These are phyloP conservation scores for Acorus gramineus DNA, from an alignment of 106 monocot species.

Conservation along the genomic window DNA sequence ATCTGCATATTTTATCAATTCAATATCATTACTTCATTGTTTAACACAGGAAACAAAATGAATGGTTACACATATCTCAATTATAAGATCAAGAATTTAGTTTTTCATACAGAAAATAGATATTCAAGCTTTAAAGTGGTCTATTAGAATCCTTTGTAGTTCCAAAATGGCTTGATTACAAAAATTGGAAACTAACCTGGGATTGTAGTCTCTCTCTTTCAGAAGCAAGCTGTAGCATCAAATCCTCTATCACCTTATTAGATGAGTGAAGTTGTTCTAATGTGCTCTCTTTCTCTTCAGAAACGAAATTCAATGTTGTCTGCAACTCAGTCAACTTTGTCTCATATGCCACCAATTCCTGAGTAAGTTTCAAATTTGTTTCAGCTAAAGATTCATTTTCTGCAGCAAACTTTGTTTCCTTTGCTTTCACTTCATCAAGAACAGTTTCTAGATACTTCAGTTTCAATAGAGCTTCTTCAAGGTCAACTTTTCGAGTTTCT, in stretches of 20 bases:
- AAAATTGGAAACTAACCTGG: constrained; percentile 34
- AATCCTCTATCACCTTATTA: constrained; percentile 34
- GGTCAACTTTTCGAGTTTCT: constrained; percentile 31
- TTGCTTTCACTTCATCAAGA: constrained; percentile 20
- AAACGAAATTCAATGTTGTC: constrained; percentile 16
- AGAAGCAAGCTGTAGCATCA: constrained; percentile 29
- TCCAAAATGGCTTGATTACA: too few species aligned
- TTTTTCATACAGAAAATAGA: too few species aligned
- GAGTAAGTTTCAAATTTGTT: constrained; percentile 44
- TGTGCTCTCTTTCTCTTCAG: constrained; percentile 44
- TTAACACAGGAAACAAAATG: background rate
- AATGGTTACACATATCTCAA: too few species aligned
- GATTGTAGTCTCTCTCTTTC: constrained; percentile 46
- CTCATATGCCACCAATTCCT: constrained; percentile 40
- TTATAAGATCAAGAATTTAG: too few species aligned
- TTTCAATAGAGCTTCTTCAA: constrained; percentile 46
- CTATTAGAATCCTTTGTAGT: too few species aligned
- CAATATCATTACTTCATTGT: background rate
- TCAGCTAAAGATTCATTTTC: constrained; percentile 42
- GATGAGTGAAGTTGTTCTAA: constrained; percentile 32
- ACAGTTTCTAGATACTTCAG: constrained; percentile 27
- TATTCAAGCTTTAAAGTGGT: too few species aligned
- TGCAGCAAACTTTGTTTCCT: constrained; percentile 18
- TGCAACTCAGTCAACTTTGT: constrained; percentile 51
- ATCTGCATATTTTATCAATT: constrained; percentile 29